Evolutionary conservation across 2,329 filamentous ascomycete species (phyloP), one percentile per base, ranked within the genome.

Genomic region (Diplocarpon mali): DNA sequence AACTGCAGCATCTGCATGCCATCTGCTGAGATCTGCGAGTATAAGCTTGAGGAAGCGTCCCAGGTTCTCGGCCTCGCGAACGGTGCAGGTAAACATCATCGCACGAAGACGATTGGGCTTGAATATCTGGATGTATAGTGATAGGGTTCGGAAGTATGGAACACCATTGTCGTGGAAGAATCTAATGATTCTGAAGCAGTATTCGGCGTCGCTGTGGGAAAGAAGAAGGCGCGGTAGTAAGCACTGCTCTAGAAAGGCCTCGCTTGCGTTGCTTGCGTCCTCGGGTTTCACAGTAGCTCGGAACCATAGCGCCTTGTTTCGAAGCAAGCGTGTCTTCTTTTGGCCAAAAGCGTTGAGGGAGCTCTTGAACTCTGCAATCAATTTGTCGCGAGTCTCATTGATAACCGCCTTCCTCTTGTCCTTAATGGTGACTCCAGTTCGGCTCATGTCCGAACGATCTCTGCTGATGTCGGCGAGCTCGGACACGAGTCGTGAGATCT

Each of bases 61-160:
- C n/a, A 98, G 69, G 54, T 94, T 87, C 62, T 95, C 86, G 0
- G 88, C 86, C 64, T 98, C 93, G 44, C 87, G 82, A 17, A 90
- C 82, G 0, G 89, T 94, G 61, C 85, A 93, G 38, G 83, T 80
- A 62, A 94, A 95, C 45, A 98, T 87, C 40, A 95, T 73, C 8
- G 82, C 75, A 2, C 85, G 79, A 14, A 96, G 70, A 46, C 85
- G 75, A 58, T 93, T 87, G 46, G 88, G 78, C 56, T 80, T 80
- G 66, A 98, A 94, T 0, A 98, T 70, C 13, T 84, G 78, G 52
- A 89, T 84, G 55, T 94, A 82, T 2, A 98, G 68, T 27, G 84
- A 81, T 65, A 90, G 80, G 13, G 92, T 82, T 57, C 84, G 82
- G 68, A 98, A 96, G 50, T 87, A 85, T 0, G 87, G 82, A 0